These are phyloP conservation scores for Neoboletus brunneissimus DNA, from an alignment of 768 basidiomycete genomes.

Conservation along the genomic window DNA sequence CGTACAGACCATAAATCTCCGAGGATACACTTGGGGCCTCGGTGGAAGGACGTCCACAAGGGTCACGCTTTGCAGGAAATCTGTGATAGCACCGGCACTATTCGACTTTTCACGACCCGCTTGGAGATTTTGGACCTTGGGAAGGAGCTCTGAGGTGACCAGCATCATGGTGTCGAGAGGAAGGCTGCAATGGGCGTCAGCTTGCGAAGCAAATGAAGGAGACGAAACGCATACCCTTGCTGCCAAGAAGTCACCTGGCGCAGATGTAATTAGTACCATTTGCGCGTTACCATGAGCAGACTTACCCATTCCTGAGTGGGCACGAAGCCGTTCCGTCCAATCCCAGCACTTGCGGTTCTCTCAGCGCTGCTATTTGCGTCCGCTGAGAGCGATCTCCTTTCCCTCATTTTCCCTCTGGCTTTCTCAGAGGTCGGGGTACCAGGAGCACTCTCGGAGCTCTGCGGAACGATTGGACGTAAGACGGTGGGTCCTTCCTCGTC, in stretches of 20 bases:
- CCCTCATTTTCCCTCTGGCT: constrained; percentile 87
- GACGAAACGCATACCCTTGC: constrained; percentile 63
- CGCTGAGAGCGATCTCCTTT: constrained; percentile 56
- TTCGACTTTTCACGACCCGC: constrained; percentile 59
- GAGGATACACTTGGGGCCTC: constrained; percentile 57
- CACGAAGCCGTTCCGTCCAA: constrained; percentile 89
- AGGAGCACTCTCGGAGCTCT: constrained; percentile 39
- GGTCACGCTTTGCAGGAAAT: constrained; percentile 68
- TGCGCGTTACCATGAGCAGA: neutral
- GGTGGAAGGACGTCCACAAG: constrained; percentile 75
- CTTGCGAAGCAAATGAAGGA: neutral
- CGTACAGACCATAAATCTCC: constrained; percentile 69
- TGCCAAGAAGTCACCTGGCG: constrained; percentile 88
- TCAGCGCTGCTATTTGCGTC: constrained; percentile 55
- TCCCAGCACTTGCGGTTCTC: constrained; percentile 59
- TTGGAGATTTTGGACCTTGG: constrained; percentile 81
- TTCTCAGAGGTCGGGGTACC: constrained; percentile 67
- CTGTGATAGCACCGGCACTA: constrained; percentile 65
- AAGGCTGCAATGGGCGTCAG: constrained; percentile 48
- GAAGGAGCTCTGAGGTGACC: constrained; percentile 82
- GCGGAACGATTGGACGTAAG: constrained; percentile 42
- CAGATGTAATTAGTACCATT: constrained; percentile 1
- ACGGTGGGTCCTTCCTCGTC: constrained; percentile 12
- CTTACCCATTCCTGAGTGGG: constrained; percentile 96
- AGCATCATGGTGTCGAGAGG: constrained; percentile 88